Base-by-base conservation (phyloP, 352 stramenopile species). In the Globisporangium middletonii region DNA sequence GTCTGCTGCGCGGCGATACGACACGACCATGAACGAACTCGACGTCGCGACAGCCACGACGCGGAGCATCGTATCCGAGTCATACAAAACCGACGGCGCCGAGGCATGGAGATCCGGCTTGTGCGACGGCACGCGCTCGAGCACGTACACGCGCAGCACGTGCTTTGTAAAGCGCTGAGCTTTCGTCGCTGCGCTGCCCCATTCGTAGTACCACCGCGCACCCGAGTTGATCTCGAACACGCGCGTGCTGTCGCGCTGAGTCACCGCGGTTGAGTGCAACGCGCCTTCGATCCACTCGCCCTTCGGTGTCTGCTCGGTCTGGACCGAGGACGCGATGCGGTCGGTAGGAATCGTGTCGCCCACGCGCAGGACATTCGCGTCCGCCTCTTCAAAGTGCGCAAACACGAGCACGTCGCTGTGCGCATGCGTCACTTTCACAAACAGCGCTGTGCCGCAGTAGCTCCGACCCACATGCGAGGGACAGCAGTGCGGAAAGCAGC, bases 401-500 rank as follows among this genome's bases (percentile, higher is more conserved):
- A 72, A 79, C 46, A 89, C 60, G 1, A 75, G 35, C 46, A 83
- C 44, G 35, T 64, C 64, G 48, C 41, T 45, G 13, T 59, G 53
- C 44, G 62, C 60, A 47, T 11, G 48, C 28, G 54, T 66, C 27
- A 89, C 71, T 19, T 63, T 60, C 23, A 86, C 69, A 42, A 73
- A 65, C 41, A 89, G 58, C 3, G 75, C 60, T 35, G 79, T 68
- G 27, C 79, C 79, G 59, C 79, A 89, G 62, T 89, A 89, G 63
- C 79, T 89, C 30, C 77, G 73, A 44, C 80, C 74, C 48, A 89
- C 56, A 50, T 89, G 79, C 48, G 77, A 57, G 0, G 79, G 79
- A 38, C 77, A 89, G 63, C 79, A 89, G 56, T 89, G 77, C 19
- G 79, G 77, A 57, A 89, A 89, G 65, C 76, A 89, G 37, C 78